A percentile compares a stretch with the other conserved stretches of the same genome.
phyloP scores from a whole-genome alignment of 1,139 yeast species.

The Kurtzmaniella quercitrusa region DNA sequence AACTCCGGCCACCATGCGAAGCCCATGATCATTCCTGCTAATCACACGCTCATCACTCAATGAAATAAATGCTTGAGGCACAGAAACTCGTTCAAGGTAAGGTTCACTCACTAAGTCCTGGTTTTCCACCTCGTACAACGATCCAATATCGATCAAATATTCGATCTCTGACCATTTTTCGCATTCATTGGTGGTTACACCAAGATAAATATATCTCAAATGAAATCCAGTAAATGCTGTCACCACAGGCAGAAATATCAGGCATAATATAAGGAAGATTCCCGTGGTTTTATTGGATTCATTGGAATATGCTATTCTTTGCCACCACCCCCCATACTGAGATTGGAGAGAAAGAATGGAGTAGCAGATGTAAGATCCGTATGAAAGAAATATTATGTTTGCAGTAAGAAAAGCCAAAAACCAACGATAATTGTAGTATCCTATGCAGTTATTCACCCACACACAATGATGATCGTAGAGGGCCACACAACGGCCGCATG shows the following conservation, averaged over 20 bases:
- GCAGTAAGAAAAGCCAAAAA: conserved; percentile 60
- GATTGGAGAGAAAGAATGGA: conserved; percentile 19
- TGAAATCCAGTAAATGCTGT: conserved; percentile 60
- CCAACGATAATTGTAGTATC: conserved; percentile 68
- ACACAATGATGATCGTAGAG: conserved; percentile 88
- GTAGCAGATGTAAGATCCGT: conserved; percentile 53
- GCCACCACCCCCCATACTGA: conserved; percentile 18
- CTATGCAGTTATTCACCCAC: conserved; percentile 94
- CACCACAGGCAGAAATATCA: conserved; percentile 50
- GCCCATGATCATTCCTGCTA: conserved; percentile 14
- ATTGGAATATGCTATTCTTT: conserved; percentile 23
- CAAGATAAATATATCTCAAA: conserved; percentile 59
- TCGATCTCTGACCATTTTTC: conserved; percentile 80
- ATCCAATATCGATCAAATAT: conserved; percentile 45
- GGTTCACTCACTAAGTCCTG: conserved; percentile 7
- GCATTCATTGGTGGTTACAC: conserved; percentile 89
- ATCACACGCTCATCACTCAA: conserved; percentile 23
- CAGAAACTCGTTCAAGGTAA: conserved; percentile 14
- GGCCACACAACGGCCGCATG: conserved; percentile 64
- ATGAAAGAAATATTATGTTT: conserved; percentile 52
- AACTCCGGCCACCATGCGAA: conserved; percentile 33
- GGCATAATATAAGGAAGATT: conserved; percentile 49
- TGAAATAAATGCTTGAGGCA: conserved; percentile 22
- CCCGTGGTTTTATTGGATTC: conserved; percentile 46
- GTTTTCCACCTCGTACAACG: conserved; percentile 18